These are phyloP conservation scores for Lyophyllum semitale DNA, from an alignment of 768 basidiomycete genomes.

Conservation along the genomic window DNA sequence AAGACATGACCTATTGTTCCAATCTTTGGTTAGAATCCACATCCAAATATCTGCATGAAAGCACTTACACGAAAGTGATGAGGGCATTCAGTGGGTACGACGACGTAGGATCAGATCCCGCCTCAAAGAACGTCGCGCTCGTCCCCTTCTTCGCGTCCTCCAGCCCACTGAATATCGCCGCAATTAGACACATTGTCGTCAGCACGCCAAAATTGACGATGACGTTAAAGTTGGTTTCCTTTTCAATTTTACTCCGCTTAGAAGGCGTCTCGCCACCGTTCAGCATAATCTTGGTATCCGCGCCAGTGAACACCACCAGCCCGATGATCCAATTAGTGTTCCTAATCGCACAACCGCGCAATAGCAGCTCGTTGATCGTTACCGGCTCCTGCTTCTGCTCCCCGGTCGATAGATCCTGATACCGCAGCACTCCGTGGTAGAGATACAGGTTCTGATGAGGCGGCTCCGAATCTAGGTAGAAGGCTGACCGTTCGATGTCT, in stretches of 20 bases:
- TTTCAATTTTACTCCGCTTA: constrained; percentile 97
- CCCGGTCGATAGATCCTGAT: constrained; percentile 52
- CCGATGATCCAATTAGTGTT: constrained; percentile 94
- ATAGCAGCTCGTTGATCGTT: constrained; percentile 89
- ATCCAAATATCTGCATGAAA: not conserved
- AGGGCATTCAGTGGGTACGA: constrained; percentile 72
- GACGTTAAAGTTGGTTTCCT: constrained; percentile 98
- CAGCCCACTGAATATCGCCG: constrained; percentile 77
- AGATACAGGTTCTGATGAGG: constrained; percentile 92
- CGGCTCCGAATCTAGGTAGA: constrained; percentile 90
- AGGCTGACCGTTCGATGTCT: constrained; percentile 84
- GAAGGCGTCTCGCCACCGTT: constrained; percentile 93
- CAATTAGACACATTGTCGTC: constrained; percentile 70
- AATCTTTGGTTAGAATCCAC: constrained; percentile 6
- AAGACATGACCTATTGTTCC: constrained; percentile 72
- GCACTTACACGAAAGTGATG: constrained; percentile 86
- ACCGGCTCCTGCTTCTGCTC: constrained; percentile 68
- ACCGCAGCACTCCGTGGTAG: constrained; percentile 85
- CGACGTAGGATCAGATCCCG: constrained; percentile 59
- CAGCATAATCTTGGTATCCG: constrained; percentile 90
- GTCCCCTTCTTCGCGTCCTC: constrained; percentile 60
- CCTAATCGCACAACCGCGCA: constrained; percentile 87
- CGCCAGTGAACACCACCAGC: constrained; percentile 91
- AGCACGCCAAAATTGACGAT: constrained; percentile 89
- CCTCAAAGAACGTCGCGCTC: constrained; percentile 75